Conservation (phyloP, 352 stramenopile genomes). For the Pythium grandisporangium region DNA sequence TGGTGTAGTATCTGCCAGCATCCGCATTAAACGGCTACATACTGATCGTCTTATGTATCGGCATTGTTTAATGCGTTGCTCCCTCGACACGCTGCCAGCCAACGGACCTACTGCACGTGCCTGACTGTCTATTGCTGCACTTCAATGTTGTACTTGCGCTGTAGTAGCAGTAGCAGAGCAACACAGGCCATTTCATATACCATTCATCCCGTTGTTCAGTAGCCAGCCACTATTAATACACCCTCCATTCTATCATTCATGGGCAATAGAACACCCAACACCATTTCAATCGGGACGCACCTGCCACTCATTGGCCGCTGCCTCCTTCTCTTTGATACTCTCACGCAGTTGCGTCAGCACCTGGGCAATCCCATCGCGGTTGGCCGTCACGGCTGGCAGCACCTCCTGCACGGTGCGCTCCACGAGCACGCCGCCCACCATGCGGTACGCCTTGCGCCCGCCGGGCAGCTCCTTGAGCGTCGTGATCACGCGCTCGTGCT, state of each 20-base stretch:
- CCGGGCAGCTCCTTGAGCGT: conserved; percentile 66
- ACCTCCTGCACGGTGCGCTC: conserved; percentile 95
- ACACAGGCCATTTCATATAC: background rate
- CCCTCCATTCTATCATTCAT: background rate
- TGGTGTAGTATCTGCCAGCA: too few relatives aligned
- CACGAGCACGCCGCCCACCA: conserved; percentile 95
- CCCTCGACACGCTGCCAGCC: too few relatives aligned
- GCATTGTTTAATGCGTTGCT: too few relatives aligned
- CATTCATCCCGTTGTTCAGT: background rate
- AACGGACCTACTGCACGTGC: too few relatives aligned
- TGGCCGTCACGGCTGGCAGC: conserved; percentile 85
- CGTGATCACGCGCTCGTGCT: conserved; percentile 80
- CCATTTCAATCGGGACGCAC: conserved; percentile 11
- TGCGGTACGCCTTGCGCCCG: conserved; percentile 88
- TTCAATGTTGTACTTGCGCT: conserved; percentile 84
- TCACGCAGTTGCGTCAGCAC: conserved; percentile 68
- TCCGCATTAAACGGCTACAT: too few relatives aligned
- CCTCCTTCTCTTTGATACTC: conserved; percentile 81
- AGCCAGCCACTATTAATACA: too few relatives aligned
- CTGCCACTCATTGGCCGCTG: conserved; percentile 74
- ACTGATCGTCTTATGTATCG: too few relatives aligned
- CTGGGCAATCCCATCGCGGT: conserved; percentile 73
- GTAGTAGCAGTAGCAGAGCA: background rate
- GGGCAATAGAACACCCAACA: too few relatives aligned
- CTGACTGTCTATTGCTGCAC: conserved; percentile 60